Conservation (phyloP, 1,139 yeast species). For the Magnusiomyces suaveolens region DNA sequence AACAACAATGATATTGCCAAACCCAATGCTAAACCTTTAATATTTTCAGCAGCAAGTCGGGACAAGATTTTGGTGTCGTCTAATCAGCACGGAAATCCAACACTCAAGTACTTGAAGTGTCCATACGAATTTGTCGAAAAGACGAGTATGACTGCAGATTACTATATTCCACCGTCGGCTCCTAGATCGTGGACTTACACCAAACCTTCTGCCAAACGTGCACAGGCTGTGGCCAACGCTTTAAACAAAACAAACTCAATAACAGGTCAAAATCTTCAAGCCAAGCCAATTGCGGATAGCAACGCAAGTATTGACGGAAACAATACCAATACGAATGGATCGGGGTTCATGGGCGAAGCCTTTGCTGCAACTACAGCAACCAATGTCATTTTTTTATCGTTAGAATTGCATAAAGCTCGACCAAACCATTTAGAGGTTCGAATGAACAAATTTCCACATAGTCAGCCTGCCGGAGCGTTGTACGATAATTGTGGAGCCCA, state of each 20-base stretch:
- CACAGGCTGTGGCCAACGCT: neutral
- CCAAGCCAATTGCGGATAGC: neutral
- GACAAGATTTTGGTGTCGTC: slow-evolving; percentile 35
- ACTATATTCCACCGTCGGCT: slow-evolving; percentile 17
- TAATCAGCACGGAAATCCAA: slow-evolving; percentile 53
- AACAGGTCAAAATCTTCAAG: neutral
- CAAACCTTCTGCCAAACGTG: neutral
- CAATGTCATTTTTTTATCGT: slow-evolving; percentile 58
- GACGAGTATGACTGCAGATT: slow-evolving; percentile 41
- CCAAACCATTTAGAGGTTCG: slow-evolving; percentile 79
- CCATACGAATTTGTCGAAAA: slow-evolving; percentile 30
- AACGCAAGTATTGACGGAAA: neutral
- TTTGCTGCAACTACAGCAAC: slow-evolving; percentile 45
- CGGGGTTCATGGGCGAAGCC: slow-evolving; percentile 27
- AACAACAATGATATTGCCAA: neutral
- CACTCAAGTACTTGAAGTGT: slow-evolving; percentile 38
- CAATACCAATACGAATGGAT: neutral
- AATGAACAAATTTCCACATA: slow-evolving; percentile 46
- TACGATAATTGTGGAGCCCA: slow-evolving; percentile 23
- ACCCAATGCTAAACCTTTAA: neutral
- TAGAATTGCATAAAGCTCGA: slow-evolving; percentile 75
- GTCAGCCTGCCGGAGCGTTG: slow-evolving; percentile 12
- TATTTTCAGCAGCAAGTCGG: neutral
- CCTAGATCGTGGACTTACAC: neutral
- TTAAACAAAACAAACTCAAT: neutral